Evolutionary conservation across 805 yeast genomes (phyloP).

Genomic region (Starmerella roubikii): DNA sequence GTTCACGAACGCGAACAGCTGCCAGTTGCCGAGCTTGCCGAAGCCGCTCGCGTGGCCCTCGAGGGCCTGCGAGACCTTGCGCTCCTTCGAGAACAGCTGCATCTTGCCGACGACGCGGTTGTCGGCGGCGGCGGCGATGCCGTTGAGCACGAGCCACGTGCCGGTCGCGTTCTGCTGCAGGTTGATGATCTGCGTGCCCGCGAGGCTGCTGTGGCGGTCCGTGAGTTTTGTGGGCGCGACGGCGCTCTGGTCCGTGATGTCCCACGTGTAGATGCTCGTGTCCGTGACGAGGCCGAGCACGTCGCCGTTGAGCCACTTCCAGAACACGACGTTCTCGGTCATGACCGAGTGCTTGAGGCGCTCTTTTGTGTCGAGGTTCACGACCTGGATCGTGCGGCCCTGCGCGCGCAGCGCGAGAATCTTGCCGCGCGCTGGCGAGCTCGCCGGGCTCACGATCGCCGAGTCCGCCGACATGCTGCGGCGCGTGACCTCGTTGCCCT

Average conservation of each 20-base stretch:
- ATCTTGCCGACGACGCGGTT: conserved; percentile 93
- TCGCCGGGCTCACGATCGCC: conserved; percentile 87
- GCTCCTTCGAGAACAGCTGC: conserved; percentile 75
- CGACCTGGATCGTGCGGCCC: conserved; percentile 85
- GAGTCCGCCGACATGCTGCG: conserved; percentile 95
- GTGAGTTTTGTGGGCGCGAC: conserved; percentile 72
- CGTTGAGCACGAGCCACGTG: conserved; percentile 91
- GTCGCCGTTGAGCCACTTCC: conserved; percentile 80
- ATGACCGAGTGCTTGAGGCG: conserved; percentile 77
- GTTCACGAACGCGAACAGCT: conserved; percentile 86
- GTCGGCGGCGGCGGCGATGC: conserved; percentile 75
- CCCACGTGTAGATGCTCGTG: conserved; percentile 62
- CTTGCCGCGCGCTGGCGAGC: conserved; percentile 32
- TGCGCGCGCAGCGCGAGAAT: conserved; percentile 90
- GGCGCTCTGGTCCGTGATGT: conserved; percentile 63
- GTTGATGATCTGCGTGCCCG: conserved; percentile 76
- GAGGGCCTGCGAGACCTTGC: conserved; percentile 89
- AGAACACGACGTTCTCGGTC: conserved; percentile 79
- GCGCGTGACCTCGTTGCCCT: conserved; percentile 66
- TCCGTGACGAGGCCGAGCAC: conserved; percentile 77
- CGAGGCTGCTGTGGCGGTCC: conserved; percentile 65
- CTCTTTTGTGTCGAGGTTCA: conserved; percentile 75
- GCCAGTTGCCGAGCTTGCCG: conserved; percentile 56
- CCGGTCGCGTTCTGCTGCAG: conserved; percentile 66
- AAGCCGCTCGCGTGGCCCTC: conserved; percentile 96